Evolutionary conservation across 257 asterid species (phyloP).

Genomic region (Petrea volubilis): DNA sequence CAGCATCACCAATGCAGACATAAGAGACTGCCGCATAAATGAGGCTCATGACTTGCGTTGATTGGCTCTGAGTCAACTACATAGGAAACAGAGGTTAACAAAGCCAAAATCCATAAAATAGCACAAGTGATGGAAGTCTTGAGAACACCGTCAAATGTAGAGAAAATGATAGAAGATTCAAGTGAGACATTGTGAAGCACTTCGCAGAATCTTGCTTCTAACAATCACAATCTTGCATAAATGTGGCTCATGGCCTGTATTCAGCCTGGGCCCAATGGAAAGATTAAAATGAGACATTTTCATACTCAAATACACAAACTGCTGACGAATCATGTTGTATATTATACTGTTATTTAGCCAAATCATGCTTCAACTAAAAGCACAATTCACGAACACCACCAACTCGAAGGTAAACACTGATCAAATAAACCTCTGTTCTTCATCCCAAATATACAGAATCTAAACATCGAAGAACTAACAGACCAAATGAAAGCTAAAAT

Average conservation of each 20-base stretch:
- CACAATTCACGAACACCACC: background rate
- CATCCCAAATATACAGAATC: background rate
- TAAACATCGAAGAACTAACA: background rate
- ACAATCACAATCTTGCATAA: constrained; percentile 45
- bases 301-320: no score
- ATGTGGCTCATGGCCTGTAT: constrained; percentile 83
- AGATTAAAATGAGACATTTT: no score
- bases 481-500: no score
- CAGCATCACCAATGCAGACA: constrained; percentile 93
- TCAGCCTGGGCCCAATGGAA: no score
- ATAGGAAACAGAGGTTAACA: constrained; percentile 20
- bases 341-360: no score
- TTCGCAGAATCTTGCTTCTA: no score
- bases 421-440: background rate
- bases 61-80: constrained; percentile 78
- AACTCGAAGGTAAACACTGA: background rate
- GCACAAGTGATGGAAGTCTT: background rate
- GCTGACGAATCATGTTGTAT: no score
- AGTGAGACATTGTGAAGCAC: constrained; percentile 1
- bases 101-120: constrained; percentile 8
- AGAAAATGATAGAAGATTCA: constrained; percentile 14
- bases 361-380: background rate
- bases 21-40: constrained; percentile 88
- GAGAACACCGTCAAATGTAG: background rate
- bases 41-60: constrained; percentile 84